phyloP scores from a whole-genome alignment of 352 stramenopile species.

The Globisporangium spinosum region DNA sequence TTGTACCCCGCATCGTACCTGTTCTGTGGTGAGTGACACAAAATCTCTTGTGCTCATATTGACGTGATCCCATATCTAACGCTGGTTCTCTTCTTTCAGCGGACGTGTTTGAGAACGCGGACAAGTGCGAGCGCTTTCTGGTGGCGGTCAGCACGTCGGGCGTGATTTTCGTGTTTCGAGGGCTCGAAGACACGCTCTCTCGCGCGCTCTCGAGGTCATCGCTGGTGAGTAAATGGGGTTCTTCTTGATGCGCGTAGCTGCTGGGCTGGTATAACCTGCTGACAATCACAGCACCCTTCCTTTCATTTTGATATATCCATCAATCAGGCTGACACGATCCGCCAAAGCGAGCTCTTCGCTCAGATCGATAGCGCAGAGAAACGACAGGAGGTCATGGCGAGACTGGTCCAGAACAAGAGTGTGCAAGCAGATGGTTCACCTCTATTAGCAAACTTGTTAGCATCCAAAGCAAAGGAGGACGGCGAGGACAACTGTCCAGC shows the following conservation, averaged over 20 bases:
- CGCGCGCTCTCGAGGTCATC: slow-evolving; percentile 36
- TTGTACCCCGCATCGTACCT: slow-evolving; percentile 53
- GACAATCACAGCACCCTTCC: not conserved
- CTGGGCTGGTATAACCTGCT: not conserved
- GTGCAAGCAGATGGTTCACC: not conserved
- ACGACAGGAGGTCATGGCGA: slow-evolving; percentile 35
- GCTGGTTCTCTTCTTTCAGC: slow-evolving; percentile 15
- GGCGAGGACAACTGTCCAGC: not conserved
- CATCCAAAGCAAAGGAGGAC: not conserved
- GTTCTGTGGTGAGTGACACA: slow-evolving; percentile 53
- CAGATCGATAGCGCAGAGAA: slow-evolving; percentile 43
- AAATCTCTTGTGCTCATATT: not conserved
- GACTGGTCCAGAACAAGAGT: slow-evolving; percentile 17
- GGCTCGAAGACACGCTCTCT: slow-evolving; percentile 38
- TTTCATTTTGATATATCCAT: not conserved
- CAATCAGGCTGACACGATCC: slow-evolving; percentile 23
- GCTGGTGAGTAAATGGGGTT: slow-evolving; percentile 30
- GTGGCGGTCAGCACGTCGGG: slow-evolving; percentile 66
- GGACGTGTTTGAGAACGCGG: slow-evolving; percentile 30
- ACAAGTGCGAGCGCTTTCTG: slow-evolving; percentile 36
- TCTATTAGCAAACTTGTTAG: slow-evolving; percentile 9
- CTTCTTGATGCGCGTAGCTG: not conserved
- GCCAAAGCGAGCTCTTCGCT: slow-evolving; percentile 28
- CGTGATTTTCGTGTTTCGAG: slow-evolving; percentile 56
- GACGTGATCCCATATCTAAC: not conserved